Base-by-base conservation (phyloP, 1,139 yeast species). In the Debaryomyces robertsiae region DNA sequence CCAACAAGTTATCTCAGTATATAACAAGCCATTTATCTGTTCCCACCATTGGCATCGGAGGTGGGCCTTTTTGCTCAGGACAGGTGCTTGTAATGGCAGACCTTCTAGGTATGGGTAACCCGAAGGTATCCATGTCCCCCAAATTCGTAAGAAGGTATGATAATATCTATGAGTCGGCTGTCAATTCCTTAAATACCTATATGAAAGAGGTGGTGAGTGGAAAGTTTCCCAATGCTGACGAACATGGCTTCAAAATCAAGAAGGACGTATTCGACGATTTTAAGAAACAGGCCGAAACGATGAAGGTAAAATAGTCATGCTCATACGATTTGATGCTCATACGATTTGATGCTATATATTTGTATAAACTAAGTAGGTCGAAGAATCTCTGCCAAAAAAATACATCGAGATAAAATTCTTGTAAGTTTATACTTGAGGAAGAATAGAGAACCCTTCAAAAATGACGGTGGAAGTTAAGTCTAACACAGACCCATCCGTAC, bases 41-140 rank as follows among this genome's bases (percentile, higher is more conserved):
- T 1, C 98, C 98, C 0, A 88, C 95, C 1, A 90, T 93, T 48
- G 98, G 98, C 5, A 93, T 93, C 40, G 98, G 98, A 5, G 97
- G 98, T 0, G 98, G 98, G 0, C 81, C 83, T 14, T 65, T 65
- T 9, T 84, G 93, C 11, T 81, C 89, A 27, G 98, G 96, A 0
- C 98, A 93, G 60, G 96, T 93, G 1, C 72, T 93, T 37, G 98
- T 93, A 0, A 82, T 86, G 58, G 79, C 90, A 2, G 98, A 93
- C 58, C 58, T 87, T 67, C 67, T 93, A 31, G 96, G 96, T 0
- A 78, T 83, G 85, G 74, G 72, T 17, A 76, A 79, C 38, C 81
- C 82, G 16, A 65, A 67, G 1, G 76, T 70, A 34, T 45, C 58
- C 1, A 60, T 55, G 32, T 50, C 47, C 38, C 90, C 96, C 1